A percentile compares a stretch with the other conserved stretches of the same genome.
These are phyloP conservation scores for Solanum raphanifolium DNA, from an alignment of 257 asterid genomes.

Conservation along the genomic window DNA sequence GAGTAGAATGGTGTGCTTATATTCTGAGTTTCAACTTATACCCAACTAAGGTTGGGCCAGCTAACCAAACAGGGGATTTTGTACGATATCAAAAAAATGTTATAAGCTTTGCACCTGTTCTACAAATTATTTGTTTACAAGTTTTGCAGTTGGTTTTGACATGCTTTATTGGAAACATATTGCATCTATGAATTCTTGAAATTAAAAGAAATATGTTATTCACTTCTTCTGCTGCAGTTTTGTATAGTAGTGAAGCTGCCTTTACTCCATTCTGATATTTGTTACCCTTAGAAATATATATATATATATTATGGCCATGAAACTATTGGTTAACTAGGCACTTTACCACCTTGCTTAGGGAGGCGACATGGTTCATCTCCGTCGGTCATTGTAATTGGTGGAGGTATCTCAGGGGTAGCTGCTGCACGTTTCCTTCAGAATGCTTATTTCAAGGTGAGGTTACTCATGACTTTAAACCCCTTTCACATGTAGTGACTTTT, in stretches of 20 bases:
- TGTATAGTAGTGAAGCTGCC: background rate
- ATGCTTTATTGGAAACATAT: too few relatives aligned
- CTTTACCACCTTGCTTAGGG: slow-evolving; percentile 36
- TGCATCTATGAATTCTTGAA: background rate
- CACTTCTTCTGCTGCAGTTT: background rate
- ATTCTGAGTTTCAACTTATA: background rate
- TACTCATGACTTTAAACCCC: background rate
- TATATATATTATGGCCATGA: background rate
- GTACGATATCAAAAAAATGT: background rate
- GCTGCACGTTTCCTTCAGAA: slow-evolving; percentile 76
- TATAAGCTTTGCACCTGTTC: background rate
- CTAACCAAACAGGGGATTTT: background rate
- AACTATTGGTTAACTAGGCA: slow-evolving; percentile 25
- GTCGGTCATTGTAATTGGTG: slow-evolving; percentile 80
- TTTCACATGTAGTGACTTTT: background rate
- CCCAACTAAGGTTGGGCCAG: background rate
- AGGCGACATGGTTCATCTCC: slow-evolving; percentile 50
- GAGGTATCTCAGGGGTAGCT: slow-evolving; percentile 96
- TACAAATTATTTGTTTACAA: background rate
- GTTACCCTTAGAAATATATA: background rate
- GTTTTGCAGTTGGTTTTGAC: too few relatives aligned
- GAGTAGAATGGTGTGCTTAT: background rate
- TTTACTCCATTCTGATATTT: background rate
- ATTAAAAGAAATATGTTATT: background rate
- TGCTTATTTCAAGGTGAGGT: slow-evolving; percentile 67